These are phyloP conservation scores for Pseudogymnoascus verrucosus DNA, from an alignment of 2,329 filamentous ascomycete genomes.

Conservation along the genomic window DNA sequence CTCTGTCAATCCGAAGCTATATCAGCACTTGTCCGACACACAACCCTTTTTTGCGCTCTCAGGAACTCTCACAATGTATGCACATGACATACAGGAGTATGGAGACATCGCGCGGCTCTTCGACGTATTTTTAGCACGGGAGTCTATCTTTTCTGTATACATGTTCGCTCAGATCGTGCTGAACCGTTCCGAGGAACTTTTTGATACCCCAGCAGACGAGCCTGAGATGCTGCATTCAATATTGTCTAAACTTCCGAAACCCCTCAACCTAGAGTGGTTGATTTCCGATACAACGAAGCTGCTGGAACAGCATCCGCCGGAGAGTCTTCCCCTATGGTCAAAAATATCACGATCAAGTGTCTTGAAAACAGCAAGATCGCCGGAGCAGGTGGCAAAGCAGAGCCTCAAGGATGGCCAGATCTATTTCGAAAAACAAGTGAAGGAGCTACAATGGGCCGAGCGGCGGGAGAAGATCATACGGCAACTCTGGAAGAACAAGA, in stretches of 20 bases:
- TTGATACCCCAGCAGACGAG: conserved; percentile 74
- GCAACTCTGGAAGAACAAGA: conserved; percentile 55
- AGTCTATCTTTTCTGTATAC: conserved; percentile 85
- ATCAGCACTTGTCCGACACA: conserved; percentile 64
- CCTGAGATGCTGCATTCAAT: conserved; percentile 88
- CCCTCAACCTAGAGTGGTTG: conserved; percentile 71
- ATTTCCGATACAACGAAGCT: conserved; percentile 59
- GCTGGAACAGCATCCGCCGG: conserved; percentile 61
- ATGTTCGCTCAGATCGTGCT: conserved; percentile 85
- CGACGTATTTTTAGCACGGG: conserved; percentile 79
- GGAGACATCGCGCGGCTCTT: conserved; percentile 83
- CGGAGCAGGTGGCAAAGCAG: conserved; percentile 42
- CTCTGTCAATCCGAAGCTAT: conserved; percentile 62
- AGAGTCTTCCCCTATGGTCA: conserved; percentile 63
- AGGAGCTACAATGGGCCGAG: conserved; percentile 63
- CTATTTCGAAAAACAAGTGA: conserved; percentile 63
- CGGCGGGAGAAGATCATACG: conserved; percentile 41
- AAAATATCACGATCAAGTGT: conserved; percentile 68
- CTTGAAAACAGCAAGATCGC: conserved; percentile 68
- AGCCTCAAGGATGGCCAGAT: conserved; percentile 56
- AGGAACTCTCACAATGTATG: conserved; percentile 92
- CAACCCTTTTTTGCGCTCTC: conserved; percentile 89
- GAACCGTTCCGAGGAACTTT: conserved; percentile 71
- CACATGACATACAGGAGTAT: conserved; percentile 89
- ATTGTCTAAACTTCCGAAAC: conserved; percentile 76